These are phyloP conservation scores for Chamaenerion angustifolium DNA, from an alignment of 345 rosid species.

Conservation along the genomic window DNA sequence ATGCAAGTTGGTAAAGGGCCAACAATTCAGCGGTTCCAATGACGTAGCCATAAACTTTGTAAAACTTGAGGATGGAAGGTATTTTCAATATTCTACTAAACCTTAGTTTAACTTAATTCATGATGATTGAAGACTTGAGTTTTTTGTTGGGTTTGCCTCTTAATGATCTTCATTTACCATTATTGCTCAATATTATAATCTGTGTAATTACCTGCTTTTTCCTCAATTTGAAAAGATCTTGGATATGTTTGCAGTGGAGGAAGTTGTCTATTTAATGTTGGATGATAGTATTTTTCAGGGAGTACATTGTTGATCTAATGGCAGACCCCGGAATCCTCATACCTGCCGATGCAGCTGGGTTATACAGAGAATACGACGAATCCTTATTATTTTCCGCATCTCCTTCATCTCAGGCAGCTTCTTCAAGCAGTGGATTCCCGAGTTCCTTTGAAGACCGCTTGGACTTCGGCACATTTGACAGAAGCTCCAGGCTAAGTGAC, in stretches of 20 bases:
- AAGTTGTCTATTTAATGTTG: conserved; percentile 8
- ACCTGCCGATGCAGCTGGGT: conserved; percentile 75
- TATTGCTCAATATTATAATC: too few relatives aligned
- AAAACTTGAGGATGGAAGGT: conserved; percentile 85
- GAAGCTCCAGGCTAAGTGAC: conserved; percentile 12
- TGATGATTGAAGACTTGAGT: neutral
- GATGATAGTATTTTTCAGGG: conserved; percentile 50
- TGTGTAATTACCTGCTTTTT: too few relatives aligned
- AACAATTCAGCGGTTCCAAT: conserved; percentile 69
- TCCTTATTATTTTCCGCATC: conserved; percentile 48
- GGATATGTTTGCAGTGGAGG: conserved; percentile 2
- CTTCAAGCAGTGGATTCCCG: conserved; percentile 59
- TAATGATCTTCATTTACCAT: neutral
- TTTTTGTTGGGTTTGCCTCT: neutral
- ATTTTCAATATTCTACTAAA: neutral
- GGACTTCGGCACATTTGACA: conserved; percentile 44
- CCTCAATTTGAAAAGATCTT: neutral
- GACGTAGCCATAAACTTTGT: conserved; percentile 92
- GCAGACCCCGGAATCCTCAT: conserved; percentile 94
- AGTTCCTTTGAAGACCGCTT: conserved; percentile 62
- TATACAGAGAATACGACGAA: conserved; percentile 52
- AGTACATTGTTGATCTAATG: conserved; percentile 91
- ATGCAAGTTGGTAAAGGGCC: conserved; percentile 90
- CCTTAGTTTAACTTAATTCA: neutral
- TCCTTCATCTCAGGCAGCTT: conserved; percentile 44